Evolutionary conservation across 2,329 filamentous ascomycete genomes (phyloP).

Genomic region (Penicillium sp.): DNA sequence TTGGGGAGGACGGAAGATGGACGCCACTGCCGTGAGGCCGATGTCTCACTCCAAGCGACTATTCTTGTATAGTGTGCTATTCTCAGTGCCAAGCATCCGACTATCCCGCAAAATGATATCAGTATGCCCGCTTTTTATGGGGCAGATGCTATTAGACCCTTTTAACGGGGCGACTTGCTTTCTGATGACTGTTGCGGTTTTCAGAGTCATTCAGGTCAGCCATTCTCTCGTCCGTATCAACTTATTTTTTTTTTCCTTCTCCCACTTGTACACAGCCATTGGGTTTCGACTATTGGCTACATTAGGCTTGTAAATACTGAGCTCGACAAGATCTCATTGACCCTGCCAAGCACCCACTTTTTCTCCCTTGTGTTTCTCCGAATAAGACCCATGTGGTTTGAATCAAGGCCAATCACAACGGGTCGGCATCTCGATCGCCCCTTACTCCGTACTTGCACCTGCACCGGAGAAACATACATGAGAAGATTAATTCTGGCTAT

Average conservation of each 20-base stretch:
- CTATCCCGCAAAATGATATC: conserved; percentile 2
- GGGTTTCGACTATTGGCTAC: too few relatives aligned
- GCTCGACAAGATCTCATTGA: too few relatives aligned
- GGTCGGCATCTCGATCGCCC: neutral
- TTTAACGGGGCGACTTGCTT: neutral
- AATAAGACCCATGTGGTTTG: neutral
- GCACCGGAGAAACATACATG: neutral
- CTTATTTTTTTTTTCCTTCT: too few relatives aligned
- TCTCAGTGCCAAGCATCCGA: neutral
- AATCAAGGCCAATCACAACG: conserved; percentile 9
- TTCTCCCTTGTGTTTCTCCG: conserved; percentile 3
- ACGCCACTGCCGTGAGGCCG: conserved; percentile 3
- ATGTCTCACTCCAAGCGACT: conserved; percentile 6
- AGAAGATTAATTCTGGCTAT: too few relatives aligned
- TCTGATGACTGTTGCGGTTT: too few relatives aligned
- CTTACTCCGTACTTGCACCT: neutral
- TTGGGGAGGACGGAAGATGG: neutral
- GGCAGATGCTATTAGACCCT: neutral
- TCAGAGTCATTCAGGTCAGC: too few relatives aligned
- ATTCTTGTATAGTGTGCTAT: too few relatives aligned
- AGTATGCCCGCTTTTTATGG: neutral
- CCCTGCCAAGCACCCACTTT: neutral
- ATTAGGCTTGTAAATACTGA: too few relatives aligned
- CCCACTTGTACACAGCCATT: too few relatives aligned
- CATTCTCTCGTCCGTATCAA: too few relatives aligned